Percentiles rank a stretch among this genome's conserved stretches.
Evolutionary conservation across 2,329 filamentous ascomycete genomes (phyloP).

Genomic region (Trichoderma brevicompactum): DNA sequence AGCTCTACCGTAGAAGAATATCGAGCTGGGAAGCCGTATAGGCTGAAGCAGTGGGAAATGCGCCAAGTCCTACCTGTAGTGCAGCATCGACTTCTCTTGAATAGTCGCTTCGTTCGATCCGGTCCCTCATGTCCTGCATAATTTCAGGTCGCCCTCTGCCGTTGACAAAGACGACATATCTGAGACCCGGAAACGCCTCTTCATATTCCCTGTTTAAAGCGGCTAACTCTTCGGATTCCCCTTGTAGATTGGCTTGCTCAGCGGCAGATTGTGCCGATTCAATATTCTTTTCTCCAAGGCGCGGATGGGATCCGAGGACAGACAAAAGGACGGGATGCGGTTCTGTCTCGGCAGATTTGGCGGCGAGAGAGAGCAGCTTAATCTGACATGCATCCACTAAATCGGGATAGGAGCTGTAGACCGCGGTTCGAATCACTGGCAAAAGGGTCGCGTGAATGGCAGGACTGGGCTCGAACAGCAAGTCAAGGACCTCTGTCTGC

Average conservation of each 20-base stretch:
- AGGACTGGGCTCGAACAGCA: conserved; percentile 81
- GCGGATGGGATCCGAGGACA: conserved; percentile 81
- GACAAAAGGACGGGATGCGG: conserved; percentile 61
- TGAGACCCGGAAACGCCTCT: conserved; percentile 74
- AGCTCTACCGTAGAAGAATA: not conserved
- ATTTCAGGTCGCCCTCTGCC: conserved; percentile 73
- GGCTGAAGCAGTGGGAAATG: not conserved
- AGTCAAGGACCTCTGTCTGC: conserved; percentile 67
- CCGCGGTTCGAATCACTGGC: conserved; percentile 61
- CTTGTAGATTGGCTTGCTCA: conserved; percentile 79
- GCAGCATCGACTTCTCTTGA: conserved; percentile 71
- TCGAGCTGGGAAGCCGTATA: not conserved
- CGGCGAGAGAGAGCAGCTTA: conserved; percentile 64
- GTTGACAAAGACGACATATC: conserved; percentile 93
- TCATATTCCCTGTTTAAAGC: conserved; percentile 79
- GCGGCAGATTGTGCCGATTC: conserved; percentile 80
- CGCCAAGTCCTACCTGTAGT: conserved; percentile 64
- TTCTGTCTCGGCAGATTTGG: conserved; percentile 53
- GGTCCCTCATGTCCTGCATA: conserved; percentile 77
- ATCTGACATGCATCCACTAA: conserved; percentile 70
- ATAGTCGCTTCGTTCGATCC: conserved; percentile 72
- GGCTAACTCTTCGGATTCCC: conserved; percentile 63
- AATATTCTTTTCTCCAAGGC: conserved; percentile 79
- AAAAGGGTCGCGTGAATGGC: conserved; percentile 74
- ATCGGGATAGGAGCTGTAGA: conserved; percentile 69